Conservation (phyloP, 2,329 filamentous ascomycete genomes). For the Claviceps purpurea region DNA sequence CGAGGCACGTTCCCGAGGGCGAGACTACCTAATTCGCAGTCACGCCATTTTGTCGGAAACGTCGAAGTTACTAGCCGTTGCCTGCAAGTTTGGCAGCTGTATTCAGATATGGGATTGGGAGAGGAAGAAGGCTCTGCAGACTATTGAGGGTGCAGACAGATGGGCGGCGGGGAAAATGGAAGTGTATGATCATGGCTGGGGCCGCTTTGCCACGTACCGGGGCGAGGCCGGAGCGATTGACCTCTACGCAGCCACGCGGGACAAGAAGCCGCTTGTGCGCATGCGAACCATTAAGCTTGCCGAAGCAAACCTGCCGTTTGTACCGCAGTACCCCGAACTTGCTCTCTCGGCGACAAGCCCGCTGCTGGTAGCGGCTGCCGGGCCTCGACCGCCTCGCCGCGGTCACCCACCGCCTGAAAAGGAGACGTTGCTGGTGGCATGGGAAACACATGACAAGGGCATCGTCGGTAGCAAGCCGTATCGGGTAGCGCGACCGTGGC, state of each 20-base stretch:
- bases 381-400: slow-evolving; percentile 23
- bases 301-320: slow-evolving; percentile 21
- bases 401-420: slow-evolving; percentile 24
- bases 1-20: slow-evolving; percentile 22
- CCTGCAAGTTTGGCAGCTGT: slow-evolving; percentile 25
- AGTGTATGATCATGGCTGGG: slow-evolving; percentile 19
- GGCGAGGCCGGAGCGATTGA: slow-evolving; percentile 19
- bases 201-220: slow-evolving; percentile 22
- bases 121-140: slow-evolving; percentile 25
- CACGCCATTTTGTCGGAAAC: slow-evolving; percentile 28
- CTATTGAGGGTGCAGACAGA: slow-evolving; percentile 23
- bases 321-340: slow-evolving; percentile 26
- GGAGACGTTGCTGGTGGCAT: slow-evolving; percentile 25
- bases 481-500: slow-evolving; percentile 22
- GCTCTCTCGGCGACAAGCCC: slow-evolving; percentile 26
- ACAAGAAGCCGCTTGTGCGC: slow-evolving; percentile 25
- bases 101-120: slow-evolving; percentile 28
- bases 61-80: slow-evolving; percentile 23
- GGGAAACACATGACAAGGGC: slow-evolving; percentile 21
- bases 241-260: slow-evolving; percentile 17
- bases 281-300: slow-evolving; percentile 21
- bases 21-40: slow-evolving; percentile 29
- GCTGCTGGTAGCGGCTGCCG: slow-evolving; percentile 24
- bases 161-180: slow-evolving; percentile 25
- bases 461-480: slow-evolving; percentile 18